These are phyloP conservation scores for Aphanomyces invadans DNA, from an alignment of 352 stramenopile genomes.

Conservation along the genomic window DNA sequence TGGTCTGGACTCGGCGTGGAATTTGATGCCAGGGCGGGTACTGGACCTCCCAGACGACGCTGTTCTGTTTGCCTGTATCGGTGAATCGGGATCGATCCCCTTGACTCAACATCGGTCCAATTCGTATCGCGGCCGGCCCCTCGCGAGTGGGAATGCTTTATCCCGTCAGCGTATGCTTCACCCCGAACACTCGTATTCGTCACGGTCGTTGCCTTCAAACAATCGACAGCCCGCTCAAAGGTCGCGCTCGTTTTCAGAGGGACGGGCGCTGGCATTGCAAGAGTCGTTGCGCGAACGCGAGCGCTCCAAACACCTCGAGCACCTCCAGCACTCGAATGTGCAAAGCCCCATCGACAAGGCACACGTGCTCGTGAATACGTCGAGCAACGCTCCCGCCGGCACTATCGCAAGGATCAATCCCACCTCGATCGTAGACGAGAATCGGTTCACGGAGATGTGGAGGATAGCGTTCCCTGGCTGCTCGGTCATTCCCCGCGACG, in stretches of 20 bases:
- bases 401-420: no score
- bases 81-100: slow-evolving; percentile 42
- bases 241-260: slow-evolving; percentile 19
- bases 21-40: slow-evolving; percentile 37
- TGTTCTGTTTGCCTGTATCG: slow-evolving; percentile 65
- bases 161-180: background rate
- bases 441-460: slow-evolving; percentile 69
- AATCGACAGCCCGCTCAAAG: background rate
- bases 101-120: background rate
- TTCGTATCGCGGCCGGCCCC: background rate
- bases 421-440: slow-evolving; percentile 20
- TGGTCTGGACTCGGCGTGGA: slow-evolving; percentile 30
- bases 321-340: background rate
- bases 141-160: background rate
- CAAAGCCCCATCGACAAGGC: background rate
- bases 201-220: background rate
- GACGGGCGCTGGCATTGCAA: background rate
- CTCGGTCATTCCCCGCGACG: slow-evolving; percentile 55
- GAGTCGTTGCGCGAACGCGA: background rate
- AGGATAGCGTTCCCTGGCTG: slow-evolving; percentile 62
- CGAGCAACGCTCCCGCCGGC: no score
- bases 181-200: slow-evolving; percentile 1
- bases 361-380: background rate
- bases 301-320: background rate
- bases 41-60: slow-evolving; percentile 46